These are phyloP conservation scores for Ustilago tritici DNA, from an alignment of 1,284 basidiomycete species.

Conservation along the genomic window DNA sequence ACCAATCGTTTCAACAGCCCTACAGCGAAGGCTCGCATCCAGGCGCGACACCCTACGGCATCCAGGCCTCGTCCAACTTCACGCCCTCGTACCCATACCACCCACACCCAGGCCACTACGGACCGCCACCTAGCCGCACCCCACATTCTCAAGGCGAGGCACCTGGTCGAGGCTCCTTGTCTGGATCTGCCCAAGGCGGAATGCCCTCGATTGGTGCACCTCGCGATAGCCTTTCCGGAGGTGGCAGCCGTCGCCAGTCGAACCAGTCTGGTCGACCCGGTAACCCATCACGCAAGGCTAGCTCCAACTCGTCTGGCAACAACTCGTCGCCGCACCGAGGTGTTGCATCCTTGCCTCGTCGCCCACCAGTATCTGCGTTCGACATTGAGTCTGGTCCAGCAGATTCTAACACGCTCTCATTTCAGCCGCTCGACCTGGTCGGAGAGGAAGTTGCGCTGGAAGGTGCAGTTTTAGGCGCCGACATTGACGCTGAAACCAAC, in stretches of 20 bases:
- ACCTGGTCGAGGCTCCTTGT: slow-evolving; percentile 14
- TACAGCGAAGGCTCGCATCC: slow-evolving; percentile 18
- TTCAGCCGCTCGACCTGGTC: slow-evolving; percentile 7
- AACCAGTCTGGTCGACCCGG: slow-evolving; percentile 21
- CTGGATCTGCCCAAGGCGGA: slow-evolving; percentile 8
- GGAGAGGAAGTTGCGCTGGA: slow-evolving; percentile 1
- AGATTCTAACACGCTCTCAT: neutral
- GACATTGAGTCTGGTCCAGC: slow-evolving; percentile 1
- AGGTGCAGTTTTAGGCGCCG: slow-evolving; percentile 12
- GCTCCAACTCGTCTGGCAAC: slow-evolving; percentile 35
- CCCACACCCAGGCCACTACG: slow-evolving; percentile 20
- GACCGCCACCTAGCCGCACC: slow-evolving; percentile 20
- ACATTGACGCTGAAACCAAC: slow-evolving; percentile 7
- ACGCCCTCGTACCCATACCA: slow-evolving; percentile 21
- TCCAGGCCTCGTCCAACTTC: slow-evolving; percentile 22
- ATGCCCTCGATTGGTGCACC: slow-evolving; percentile 1
- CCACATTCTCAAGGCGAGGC: slow-evolving; percentile 12
- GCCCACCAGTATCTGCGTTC: slow-evolving; percentile 6
- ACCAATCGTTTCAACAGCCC: slow-evolving; percentile 19
- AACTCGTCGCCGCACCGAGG: slow-evolving; percentile 21
- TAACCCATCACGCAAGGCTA: slow-evolving; percentile 12
- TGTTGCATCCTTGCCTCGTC: slow-evolving; percentile 16
- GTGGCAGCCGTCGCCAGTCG: slow-evolving; percentile 22
- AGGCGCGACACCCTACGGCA: slow-evolving; percentile 12
- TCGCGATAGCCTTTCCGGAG: slow-evolving; percentile 13